Percentiles rank a stretch among this genome's conserved stretches.
Evolutionary conservation across 345 rosid genomes (phyloP).

Genomic region (Lenwebbia sp.): DNA sequence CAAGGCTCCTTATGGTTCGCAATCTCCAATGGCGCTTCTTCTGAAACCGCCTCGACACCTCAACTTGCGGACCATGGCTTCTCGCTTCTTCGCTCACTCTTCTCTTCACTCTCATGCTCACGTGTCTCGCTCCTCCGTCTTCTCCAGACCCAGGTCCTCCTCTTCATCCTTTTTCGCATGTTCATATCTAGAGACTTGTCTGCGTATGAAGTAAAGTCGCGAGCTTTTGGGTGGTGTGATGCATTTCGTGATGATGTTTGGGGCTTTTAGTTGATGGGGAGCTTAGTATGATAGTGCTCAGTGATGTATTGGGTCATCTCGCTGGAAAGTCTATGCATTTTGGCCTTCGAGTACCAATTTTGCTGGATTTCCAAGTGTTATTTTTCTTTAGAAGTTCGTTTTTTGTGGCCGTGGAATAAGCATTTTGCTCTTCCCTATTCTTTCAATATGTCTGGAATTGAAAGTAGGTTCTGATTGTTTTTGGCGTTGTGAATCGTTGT

Average conservation of each 20-base stretch:
- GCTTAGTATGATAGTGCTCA: neutral
- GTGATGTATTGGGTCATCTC: neutral
- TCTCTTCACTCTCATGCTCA: constrained; percentile 8
- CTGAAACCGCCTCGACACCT: constrained; percentile 26
- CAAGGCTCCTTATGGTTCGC: neutral
- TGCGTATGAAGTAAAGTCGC: neutral
- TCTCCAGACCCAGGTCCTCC: constrained; percentile 37
- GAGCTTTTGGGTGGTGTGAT: neutral
- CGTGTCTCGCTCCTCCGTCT: constrained; percentile 15
- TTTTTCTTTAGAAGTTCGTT: neutral
- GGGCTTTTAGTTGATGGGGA: neutral
- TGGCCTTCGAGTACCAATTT: neutral
- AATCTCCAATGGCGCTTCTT: constrained; percentile 13
- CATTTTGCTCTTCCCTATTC: neutral
- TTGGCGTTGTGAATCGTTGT: neutral
- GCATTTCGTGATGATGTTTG: neutral
- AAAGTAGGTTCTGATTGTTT: neutral
- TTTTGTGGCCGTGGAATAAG: neutral
- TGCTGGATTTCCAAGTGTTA: neutral
- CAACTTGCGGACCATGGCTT: constrained; percentile 39
- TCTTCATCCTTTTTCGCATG: neutral
- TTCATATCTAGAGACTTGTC: neutral
- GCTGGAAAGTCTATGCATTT: neutral
- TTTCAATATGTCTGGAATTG: neutral
- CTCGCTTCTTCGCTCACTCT: constrained; percentile 15